Evolutionary conservation across 106 monocot species (phyloP).

Genomic region (Dioscorea alata): DNA sequence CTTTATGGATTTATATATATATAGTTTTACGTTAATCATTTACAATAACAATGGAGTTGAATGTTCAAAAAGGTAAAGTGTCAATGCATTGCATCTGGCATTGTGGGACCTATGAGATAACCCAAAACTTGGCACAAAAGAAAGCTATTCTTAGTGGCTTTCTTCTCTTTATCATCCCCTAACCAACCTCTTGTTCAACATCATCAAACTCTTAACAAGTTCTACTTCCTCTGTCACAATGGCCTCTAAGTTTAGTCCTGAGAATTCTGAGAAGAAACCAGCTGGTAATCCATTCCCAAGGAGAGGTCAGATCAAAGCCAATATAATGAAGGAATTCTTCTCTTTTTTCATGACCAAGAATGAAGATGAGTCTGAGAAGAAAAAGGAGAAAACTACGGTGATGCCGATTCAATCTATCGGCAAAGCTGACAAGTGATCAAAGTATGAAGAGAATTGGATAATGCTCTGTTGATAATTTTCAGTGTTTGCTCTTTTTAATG

Average conservation of each 20-base stretch:
- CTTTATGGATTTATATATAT: no score
- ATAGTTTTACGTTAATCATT: no score
- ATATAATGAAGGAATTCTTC: neutral
- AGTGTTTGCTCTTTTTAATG: neutral
- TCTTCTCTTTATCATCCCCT: neutral
- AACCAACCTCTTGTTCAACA: neutral
- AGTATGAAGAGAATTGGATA: neutral
- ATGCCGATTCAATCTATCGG: no score
- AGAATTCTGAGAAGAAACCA: neutral
- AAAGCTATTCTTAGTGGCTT: neutral
- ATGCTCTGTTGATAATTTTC: neutral
- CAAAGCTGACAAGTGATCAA: neutral
- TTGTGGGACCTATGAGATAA: neutral
- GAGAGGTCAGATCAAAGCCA: slow-evolving; percentile 1
- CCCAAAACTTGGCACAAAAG: neutral
- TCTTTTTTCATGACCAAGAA: neutral
- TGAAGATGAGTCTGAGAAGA: neutral
- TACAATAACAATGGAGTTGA: neutral
- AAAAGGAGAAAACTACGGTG: neutral
- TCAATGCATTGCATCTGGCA: neutral
- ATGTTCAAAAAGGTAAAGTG: neutral
- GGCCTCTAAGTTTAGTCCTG: neutral
- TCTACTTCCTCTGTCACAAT: neutral
- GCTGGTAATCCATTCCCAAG: slow-evolving; percentile 1
- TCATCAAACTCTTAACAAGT: neutral